phyloP scores from a whole-genome alignment of 78 protist genomes.

The Bodo saltans region DNA sequence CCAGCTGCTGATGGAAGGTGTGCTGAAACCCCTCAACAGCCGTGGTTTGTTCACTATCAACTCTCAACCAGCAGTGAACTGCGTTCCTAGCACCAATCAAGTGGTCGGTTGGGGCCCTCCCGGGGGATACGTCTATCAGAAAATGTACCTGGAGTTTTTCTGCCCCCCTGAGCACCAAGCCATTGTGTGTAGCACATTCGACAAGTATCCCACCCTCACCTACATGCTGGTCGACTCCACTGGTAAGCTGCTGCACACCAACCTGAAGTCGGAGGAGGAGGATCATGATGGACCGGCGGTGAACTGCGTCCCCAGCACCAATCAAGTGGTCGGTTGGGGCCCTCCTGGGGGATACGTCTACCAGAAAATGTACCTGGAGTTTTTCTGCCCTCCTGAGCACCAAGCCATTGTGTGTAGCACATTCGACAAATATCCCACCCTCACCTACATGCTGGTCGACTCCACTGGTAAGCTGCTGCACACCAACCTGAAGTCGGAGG shows the following conservation, averaged over 20 bases:
- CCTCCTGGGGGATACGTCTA: conserved; percentile 80
- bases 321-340: conserved; percentile 90
- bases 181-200: background rate
- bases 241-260: background rate
- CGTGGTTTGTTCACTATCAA: conserved; percentile 85
- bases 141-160: conserved; percentile 89
- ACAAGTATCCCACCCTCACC: background rate
- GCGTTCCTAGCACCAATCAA: conserved; percentile 63
- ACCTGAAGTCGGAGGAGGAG: too few species aligned
- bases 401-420: background rate
- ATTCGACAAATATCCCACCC: background rate
- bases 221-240: conserved; percentile 4
- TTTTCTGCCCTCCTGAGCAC: conserved; percentile 64
- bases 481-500: too few species aligned
- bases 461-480: too few species aligned
- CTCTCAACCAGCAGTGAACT: conserved; percentile 90
- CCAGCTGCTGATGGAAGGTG: conserved; percentile 5
- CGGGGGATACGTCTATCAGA: conserved; percentile 88
- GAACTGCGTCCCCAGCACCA: conserved; percentile 76
- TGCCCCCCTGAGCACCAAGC: conserved; percentile 41
- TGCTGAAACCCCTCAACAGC: conserved; percentile 53
- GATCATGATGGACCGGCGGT: too few species aligned
- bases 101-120: conserved; percentile 90
- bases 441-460: conserved; percentile 15
- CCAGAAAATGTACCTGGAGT: conserved; percentile 90